These are phyloP conservation scores for Arthrobotrys megalospora DNA, from an alignment of 2,329 filamentous ascomycete genomes.

Conservation along the genomic window DNA sequence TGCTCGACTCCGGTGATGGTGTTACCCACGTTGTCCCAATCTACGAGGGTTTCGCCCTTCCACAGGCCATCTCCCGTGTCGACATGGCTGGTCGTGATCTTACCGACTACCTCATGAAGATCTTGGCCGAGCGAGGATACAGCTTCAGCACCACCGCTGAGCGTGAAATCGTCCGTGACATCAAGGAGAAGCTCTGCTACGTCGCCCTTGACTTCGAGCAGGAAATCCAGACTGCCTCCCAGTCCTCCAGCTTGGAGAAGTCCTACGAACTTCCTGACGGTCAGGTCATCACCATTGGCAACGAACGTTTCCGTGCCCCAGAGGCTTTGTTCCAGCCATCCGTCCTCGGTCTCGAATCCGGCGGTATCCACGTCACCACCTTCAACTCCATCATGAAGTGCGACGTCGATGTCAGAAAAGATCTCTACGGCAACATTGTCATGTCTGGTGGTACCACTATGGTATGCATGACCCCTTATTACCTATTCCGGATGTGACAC, in stretches of 20 bases:
- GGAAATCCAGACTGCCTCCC: slow-evolving; percentile 99
- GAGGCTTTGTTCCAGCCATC: slow-evolving; percentile 99
- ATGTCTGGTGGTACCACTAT: slow-evolving; percentile 99
- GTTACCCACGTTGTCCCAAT: slow-evolving; percentile 99
- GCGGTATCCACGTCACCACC: slow-evolving; percentile 99
- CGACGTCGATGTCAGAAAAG: slow-evolving; percentile 99
- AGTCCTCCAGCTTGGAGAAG: slow-evolving; percentile 99
- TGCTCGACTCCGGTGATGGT: slow-evolving; percentile 99
- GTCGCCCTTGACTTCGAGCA: slow-evolving; percentile 99
- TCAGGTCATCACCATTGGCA: slow-evolving; percentile 99
- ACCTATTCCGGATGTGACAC: neutral
- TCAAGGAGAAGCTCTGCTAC: slow-evolving; percentile 99
- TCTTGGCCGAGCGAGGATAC: slow-evolving; percentile 98
- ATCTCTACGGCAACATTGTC: slow-evolving; percentile 99
- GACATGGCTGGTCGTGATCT: slow-evolving; percentile 99
- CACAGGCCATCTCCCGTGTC: slow-evolving; percentile 99
- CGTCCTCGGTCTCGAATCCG: slow-evolving; percentile 96
- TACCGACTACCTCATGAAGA: slow-evolving; percentile 99
- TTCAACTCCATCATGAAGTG: slow-evolving; percentile 99
- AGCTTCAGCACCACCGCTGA: slow-evolving; percentile 99
- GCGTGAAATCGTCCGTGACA: slow-evolving; percentile 99
- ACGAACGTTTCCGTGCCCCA: slow-evolving; percentile 99
- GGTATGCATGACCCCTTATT: slow-evolving; percentile 29
- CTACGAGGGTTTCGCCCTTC: slow-evolving; percentile 99
- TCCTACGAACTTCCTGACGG: slow-evolving; percentile 99